Evolutionary conservation across 2,329 filamentous ascomycete species (phyloP).

Genomic region (Emergomyces africanus): DNA sequence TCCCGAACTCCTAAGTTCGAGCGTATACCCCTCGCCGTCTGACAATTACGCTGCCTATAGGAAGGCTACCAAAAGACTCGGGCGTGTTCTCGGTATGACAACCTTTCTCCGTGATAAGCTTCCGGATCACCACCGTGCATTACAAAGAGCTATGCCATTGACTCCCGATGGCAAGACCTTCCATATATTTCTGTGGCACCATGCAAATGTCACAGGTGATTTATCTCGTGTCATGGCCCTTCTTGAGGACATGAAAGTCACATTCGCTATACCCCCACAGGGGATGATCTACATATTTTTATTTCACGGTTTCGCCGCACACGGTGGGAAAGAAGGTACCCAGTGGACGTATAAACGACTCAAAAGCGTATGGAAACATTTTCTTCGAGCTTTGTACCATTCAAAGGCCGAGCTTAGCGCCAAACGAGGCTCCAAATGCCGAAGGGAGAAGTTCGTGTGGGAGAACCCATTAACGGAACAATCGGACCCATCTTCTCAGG

Average conservation of each 20-base stretch:
- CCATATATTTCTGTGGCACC: slow-evolving; percentile 63
- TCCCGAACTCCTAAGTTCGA: slow-evolving; percentile 6
- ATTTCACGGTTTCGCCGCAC: slow-evolving; percentile 65
- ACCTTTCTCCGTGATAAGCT: slow-evolving; percentile 34
- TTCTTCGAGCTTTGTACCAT: slow-evolving; percentile 37
- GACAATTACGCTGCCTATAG: slow-evolving; percentile 23
- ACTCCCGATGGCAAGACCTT: slow-evolving; percentile 69
- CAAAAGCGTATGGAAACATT: slow-evolving; percentile 52
- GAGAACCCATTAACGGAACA: background rate
- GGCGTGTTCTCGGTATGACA: slow-evolving; percentile 36
- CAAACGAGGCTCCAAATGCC: slow-evolving; percentile 4
- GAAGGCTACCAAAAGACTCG: slow-evolving; percentile 30
- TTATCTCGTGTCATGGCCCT: slow-evolving; percentile 57
- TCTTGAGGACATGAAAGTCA: slow-evolving; percentile 64
- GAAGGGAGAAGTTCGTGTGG: slow-evolving; percentile 10
- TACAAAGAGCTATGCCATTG: slow-evolving; percentile 55
- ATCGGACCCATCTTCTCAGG: background rate
- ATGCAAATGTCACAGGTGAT: slow-evolving; percentile 55
- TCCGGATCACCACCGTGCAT: slow-evolving; percentile 41
- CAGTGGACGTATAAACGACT: slow-evolving; percentile 64
- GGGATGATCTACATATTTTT: slow-evolving; percentile 67
- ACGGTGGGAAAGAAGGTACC: slow-evolving; percentile 54
- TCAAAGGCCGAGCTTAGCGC: slow-evolving; percentile 18
- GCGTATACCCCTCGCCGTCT: slow-evolving; percentile 21
- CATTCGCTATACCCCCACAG: slow-evolving; percentile 54